A percentile compares a stretch with the other conserved stretches of the same genome.
Evolutionary conservation across 352 stramenopile genomes (phyloP).

Genomic region (Globisporangium nunn): DNA sequence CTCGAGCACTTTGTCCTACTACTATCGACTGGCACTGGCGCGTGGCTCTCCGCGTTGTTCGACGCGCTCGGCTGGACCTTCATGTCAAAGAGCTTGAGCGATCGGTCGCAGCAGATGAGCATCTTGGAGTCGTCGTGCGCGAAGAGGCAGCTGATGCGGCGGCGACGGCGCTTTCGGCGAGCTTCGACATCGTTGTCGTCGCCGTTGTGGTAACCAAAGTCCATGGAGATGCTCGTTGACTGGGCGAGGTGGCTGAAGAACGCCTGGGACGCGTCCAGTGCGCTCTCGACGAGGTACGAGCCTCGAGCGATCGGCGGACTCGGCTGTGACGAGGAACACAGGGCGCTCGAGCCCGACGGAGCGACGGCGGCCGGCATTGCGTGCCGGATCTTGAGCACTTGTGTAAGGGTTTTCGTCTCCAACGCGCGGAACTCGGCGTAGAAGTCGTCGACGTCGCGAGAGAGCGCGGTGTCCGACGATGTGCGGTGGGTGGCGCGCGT

Average conservation of each 20-base stretch:
- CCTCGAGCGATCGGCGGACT: constrained; percentile 18
- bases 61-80: constrained; percentile 8
- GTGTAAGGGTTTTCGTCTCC: constrained; percentile 55
- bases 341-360: constrained; percentile 8
- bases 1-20: constrained; percentile 11
- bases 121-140: constrained; percentile 56
- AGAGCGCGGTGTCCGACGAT: constrained; percentile 7
- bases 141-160: constrained; percentile 61
- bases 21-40: background rate
- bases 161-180: constrained; percentile 40
- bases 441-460: constrained; percentile 63
- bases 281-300: constrained; percentile 38
- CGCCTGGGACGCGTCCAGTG: constrained; percentile 61
- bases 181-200: constrained; percentile 44
- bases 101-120: constrained; percentile 49
- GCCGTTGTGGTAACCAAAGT: constrained; percentile 49
- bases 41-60: background rate
- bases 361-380: constrained; percentile 27
- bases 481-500: constrained; percentile 9
- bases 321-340: constrained; percentile 12
- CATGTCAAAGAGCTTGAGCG: constrained; percentile 67
- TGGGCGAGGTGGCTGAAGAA: constrained; percentile 60
- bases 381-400: constrained; percentile 75
- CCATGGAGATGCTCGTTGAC: constrained; percentile 42
- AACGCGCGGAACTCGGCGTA: constrained; percentile 55